Base-by-base conservation (phyloP, 768 basidiomycete species). In the Rubroboletus pulcherrimus region DNA sequence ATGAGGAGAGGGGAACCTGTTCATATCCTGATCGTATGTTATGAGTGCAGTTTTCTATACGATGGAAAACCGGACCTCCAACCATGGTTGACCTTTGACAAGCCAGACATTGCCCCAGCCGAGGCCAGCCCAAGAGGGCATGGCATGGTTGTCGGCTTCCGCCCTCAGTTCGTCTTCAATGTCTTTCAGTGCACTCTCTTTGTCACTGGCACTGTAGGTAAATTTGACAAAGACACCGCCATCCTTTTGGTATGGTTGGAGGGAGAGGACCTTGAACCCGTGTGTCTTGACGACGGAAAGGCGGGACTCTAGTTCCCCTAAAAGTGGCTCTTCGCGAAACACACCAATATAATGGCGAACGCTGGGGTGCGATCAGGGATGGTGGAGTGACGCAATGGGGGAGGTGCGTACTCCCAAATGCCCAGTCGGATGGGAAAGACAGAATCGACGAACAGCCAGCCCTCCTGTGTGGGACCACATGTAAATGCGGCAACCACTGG, bases 201-300 rank as follows among this genome's bases (percentile, higher is more conserved):
- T 60, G 57, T 74, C 73, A 31, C 58, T 62, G 4, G 76, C 69
- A 31, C 61, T 70, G 63, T 86, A 95, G 21, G 75, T 71, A 67
- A 93, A 92, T 33, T 77, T 78, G 37, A 93, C 85, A 66, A 92
- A 93, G 15, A 91, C 85, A 5, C 93, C 93, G 3, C 93, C 93
- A 57, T 94, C 92, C 63, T 94, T 95, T 49, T 73, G 70, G 57
- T 84, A 78, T 7, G 85, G 84, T 50, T 90, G 77, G 6, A 92
- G 63, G 24, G 81, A 78, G 5, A 86, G 64, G n/a, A 91, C 71
- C 31, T 75, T 73, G 65, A 93, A 90, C 35, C 74, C 76, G 60
- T 84, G 81, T 0, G 77, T 63, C 31, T 79, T 77, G 39, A 90
- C 76, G 7, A 70, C 59, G 12, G 79, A 74, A 8, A 93, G 74